phyloP scores from a whole-genome alignment of 1,284 basidiomycete species.

The Meira miltonrushii region DNA sequence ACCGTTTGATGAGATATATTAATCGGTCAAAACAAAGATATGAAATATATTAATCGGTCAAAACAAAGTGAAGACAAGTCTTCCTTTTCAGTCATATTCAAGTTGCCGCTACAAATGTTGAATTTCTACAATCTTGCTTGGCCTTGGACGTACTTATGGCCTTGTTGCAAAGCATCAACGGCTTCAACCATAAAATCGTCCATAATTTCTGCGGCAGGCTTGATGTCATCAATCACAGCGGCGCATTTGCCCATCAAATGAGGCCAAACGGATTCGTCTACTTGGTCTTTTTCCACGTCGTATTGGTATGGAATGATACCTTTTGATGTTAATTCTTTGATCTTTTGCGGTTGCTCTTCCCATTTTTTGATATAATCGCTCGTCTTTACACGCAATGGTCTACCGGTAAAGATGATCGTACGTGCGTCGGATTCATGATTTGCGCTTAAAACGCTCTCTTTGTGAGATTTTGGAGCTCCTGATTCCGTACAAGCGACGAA shows the following conservation, averaged over 20 bases:
- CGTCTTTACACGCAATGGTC: conserved; percentile 64
- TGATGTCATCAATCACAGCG: conserved; percentile 57
- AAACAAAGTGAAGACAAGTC: too few relatives aligned
- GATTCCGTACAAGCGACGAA: conserved; percentile 65
- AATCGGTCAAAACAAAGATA: too few relatives aligned
- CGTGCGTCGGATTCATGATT: conserved; percentile 45
- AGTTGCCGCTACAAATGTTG: too few relatives aligned
- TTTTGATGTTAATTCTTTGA: conserved; percentile 42
- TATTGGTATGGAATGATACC: conserved; percentile 44
- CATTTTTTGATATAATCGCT: conserved; percentile 32
- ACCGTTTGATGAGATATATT: conserved; percentile 84
- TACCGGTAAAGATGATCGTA: conserved; percentile 58
- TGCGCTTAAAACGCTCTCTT: conserved; percentile 43
- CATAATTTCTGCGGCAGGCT: conserved; percentile 41
- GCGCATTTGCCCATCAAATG: conserved; percentile 54
- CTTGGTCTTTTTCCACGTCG: conserved; percentile 38
- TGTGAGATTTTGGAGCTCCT: conserved; percentile 43
- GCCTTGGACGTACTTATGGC: background rate
- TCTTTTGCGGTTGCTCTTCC: conserved; percentile 45
- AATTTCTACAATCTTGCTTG: conserved; percentile 12
- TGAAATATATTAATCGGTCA: too few relatives aligned
- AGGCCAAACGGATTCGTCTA: conserved; percentile 35
- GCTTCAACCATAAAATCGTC: conserved; percentile 44
- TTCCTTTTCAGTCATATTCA: too few relatives aligned
- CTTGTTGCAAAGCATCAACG: conserved; percentile 20